Base-by-base conservation (phyloP, 169 alveolate genomes). In the Cryptosporidium viatorum region DNA sequence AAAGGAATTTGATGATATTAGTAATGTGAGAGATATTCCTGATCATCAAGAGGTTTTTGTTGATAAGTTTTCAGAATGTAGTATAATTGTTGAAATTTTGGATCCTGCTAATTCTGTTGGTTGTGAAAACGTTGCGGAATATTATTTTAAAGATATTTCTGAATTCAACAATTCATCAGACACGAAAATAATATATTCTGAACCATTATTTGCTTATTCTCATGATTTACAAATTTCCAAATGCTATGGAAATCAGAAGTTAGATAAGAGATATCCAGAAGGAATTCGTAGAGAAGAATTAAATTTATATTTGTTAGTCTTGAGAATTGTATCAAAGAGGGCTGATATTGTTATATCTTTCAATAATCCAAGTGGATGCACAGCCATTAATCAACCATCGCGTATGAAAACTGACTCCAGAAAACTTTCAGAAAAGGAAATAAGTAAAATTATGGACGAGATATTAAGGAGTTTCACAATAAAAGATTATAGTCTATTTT, bases 11-110 rank as follows among this genome's bases (percentile, higher is more conserved):
- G 75, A 62, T 80, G 80, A 80, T 62, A 21, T 80, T 37, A 80
- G 89, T 62, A 62, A 80, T 41, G 59, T 80, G 41, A 80, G 89
- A 48, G 89, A 62, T 16, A 60, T 80, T 62, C 89, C 89, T 10
- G 75, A 65, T 62, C 65, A 80, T 62, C 89, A 80, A 39, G 89
- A 80, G 26, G 89, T 80, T 21, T 80, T 80, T 80, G 89, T 80
- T 62, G 89, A 80, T 35, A 29, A n/a, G 6, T 10, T 31, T 41
- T 80, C 89, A 9, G 89, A 80, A 62, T 43, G 89, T 67, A 80
- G 89, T 37, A 80, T 80, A 3, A 80, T 80, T 43, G 55, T 80
- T 23, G 89, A 80, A 48, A 29, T 80, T n/a, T 67, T 80, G 70
- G 80, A 80, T 41, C 29, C 21, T n/a, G 12, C 60, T 3, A 23